Conservation (phyloP, 164 flowering plant genomes). For the Macadamia integrifolia region DNA sequence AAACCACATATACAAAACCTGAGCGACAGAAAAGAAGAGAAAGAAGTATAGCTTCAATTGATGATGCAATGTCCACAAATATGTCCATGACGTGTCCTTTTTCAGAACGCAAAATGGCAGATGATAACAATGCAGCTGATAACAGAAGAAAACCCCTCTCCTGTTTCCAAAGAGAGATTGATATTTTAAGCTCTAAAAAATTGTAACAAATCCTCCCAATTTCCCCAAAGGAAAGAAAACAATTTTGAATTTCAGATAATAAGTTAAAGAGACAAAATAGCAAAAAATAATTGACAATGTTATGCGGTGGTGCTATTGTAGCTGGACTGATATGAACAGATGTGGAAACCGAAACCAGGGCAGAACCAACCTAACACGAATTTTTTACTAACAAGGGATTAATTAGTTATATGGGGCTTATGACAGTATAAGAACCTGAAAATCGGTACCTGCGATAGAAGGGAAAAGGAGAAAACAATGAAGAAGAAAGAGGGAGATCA, state of each 20-base stretch:
- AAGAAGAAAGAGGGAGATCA: no score
- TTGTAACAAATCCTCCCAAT: neutral
- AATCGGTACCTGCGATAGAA: no score
- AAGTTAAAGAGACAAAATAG: no score
- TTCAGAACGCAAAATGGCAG: slow-evolving; percentile 53
- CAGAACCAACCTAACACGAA: no score
- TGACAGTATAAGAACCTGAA: no score
- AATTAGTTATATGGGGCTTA: no score
- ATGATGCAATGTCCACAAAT: slow-evolving; percentile 57
- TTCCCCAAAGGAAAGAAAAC: neutral
- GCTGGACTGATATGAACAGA: no score
- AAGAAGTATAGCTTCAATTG: slow-evolving; percentile 62
- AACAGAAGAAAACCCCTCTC: slow-evolving; percentile 94
- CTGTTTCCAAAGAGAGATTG: slow-evolving; percentile 36
- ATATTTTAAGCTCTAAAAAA: neutral
- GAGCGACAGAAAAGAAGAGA: slow-evolving; percentile 78
- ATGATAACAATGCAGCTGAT: slow-evolving; percentile 84
- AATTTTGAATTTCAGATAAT: neutral
- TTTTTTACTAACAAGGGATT: no score
- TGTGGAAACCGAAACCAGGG: no score
- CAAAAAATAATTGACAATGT: no score
- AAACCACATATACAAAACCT: slow-evolving; percentile 36
- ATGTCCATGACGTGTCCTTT: slow-evolving; percentile 45
- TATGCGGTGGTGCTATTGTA: no score
- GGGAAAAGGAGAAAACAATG: no score